These are phyloP conservation scores for Colletotrichum noveboracense DNA, from an alignment of 2,329 filamentous ascomycete genomes.

Conservation along the genomic window DNA sequence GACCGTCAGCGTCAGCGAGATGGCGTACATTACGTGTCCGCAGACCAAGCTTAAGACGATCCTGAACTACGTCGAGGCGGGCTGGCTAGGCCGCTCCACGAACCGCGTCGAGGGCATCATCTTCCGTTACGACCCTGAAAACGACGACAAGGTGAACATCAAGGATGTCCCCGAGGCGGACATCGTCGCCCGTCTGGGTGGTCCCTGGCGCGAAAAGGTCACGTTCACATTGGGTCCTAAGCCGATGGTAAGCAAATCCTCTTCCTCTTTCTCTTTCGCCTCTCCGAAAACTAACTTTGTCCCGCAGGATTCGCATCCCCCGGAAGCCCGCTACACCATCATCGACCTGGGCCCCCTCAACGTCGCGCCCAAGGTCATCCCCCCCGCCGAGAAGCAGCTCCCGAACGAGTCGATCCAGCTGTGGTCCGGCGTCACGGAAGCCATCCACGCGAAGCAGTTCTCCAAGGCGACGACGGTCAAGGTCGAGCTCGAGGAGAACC, in stretches of 20 bases:
- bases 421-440: conserved; percentile 87
- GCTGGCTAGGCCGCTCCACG: conserved; percentile 89
- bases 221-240: conserved; percentile 65
- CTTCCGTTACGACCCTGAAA: conserved; percentile 87
- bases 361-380: conserved; percentile 79
- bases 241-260: conserved; percentile 59
- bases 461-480: conserved; percentile 85
- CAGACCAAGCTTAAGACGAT: conserved; percentile 92
- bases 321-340: conserved; percentile 72
- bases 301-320: conserved; percentile 48
- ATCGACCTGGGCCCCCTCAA: conserved; percentile 87
- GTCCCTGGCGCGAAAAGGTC: conserved; percentile 81
- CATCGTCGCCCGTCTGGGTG: conserved; percentile 80
- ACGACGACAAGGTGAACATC: conserved; percentile 79
- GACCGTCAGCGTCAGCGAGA: conserved; percentile 88
- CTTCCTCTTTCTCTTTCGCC: neutral
- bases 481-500: conserved; percentile 88
- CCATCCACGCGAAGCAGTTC: conserved; percentile 84
- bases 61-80: conserved; percentile 90
- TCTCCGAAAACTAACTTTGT: conserved; percentile 7
- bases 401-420: conserved; percentile 88
- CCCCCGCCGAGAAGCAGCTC: conserved; percentile 78
- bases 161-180: conserved; percentile 88
- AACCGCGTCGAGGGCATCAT: conserved; percentile 92
- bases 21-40: conserved; percentile 87